These are phyloP conservation scores for Rhynchospora breviuscula DNA, from an alignment of 176 grass and related monocot species.

Conservation along the genomic window DNA sequence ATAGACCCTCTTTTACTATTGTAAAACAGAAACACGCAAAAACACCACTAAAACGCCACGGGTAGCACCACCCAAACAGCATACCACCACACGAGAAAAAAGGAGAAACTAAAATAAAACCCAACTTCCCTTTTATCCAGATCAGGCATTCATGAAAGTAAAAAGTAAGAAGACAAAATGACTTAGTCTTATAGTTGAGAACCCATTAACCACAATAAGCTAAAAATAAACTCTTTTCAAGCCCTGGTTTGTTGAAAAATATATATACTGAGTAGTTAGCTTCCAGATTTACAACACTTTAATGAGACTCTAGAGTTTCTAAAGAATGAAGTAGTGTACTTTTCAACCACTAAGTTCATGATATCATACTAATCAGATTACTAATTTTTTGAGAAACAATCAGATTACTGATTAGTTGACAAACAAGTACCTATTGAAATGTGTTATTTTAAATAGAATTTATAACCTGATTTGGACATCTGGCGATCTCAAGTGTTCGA, in stretches of 20 bases:
- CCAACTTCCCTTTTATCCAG: background rate
- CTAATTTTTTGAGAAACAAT: background rate
- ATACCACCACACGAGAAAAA: background rate
- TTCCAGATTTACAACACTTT: background rate
- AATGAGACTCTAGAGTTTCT: background rate
- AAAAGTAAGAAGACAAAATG: background rate
- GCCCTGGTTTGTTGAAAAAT: background rate
- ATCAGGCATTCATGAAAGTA: background rate
- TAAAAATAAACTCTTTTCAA: background rate
- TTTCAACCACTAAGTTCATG: background rate
- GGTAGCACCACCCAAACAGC: background rate
- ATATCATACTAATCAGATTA: background rate
- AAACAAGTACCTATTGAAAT: background rate
- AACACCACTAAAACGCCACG: background rate
- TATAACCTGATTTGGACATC: background rate
- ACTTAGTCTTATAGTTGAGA: background rate
- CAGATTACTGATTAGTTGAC: background rate
- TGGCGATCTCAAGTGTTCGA: background rate
- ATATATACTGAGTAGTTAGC: background rate
- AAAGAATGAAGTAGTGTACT: background rate
- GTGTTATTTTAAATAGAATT: background rate
- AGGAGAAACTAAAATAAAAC: background rate
- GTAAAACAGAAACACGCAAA: background rate
- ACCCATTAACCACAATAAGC: background rate
- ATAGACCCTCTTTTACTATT: background rate